Base-by-base conservation (phyloP, 352 stramenopile species). In the Pythium coloratum region DNA sequence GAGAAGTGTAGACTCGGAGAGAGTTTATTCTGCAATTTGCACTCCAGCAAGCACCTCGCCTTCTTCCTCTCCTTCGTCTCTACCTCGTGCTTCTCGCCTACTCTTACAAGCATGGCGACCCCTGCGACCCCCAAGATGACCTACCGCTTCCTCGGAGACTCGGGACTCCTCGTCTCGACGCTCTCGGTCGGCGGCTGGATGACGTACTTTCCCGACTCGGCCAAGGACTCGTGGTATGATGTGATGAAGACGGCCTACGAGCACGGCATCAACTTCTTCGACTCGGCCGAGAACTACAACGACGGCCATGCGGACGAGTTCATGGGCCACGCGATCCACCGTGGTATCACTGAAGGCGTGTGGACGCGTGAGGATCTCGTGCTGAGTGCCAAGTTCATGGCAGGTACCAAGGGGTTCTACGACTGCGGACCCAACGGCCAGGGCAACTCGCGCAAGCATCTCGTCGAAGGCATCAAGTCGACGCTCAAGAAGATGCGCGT, bases 331-430 rank as follows among this genome's bases (percentile, higher is more conserved):
- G 53, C 60, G 0, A 40, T 84, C 7, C 47, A 66, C 3, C 66
- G 63, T 18, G 72, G 71, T 3, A 53, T 81, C n/a, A n/a, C 62
- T 2, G 24, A 64, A 3, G 66, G 65, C 7, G 30, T 76, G 1
- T 75, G 57, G 56, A 30, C 53, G 0, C 67, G 77, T 24, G 76
- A 85, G 13, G 71, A 86, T 9, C 53, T 90, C 3, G 72, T 90
- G 6, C 57, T 90, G 40, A 73, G 57, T 13, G 86, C 81, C 44
- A 90, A 90, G 66, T 72, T 90, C 56, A 53, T 24, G 20, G 20
- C 20, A 24, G 20, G 20, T 24, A 24, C 20, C 20, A 24, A 24
- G 20, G 20, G 20, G 20, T 24, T 24, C 20, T 24, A 24, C 20
- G 20, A 24, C 20, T 24, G 20, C 20, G 20, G 20, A 24, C 20